Conservation (phyloP, 2,329 filamentous ascomycete species). For the Pseudogymnoascus sp. region DNA sequence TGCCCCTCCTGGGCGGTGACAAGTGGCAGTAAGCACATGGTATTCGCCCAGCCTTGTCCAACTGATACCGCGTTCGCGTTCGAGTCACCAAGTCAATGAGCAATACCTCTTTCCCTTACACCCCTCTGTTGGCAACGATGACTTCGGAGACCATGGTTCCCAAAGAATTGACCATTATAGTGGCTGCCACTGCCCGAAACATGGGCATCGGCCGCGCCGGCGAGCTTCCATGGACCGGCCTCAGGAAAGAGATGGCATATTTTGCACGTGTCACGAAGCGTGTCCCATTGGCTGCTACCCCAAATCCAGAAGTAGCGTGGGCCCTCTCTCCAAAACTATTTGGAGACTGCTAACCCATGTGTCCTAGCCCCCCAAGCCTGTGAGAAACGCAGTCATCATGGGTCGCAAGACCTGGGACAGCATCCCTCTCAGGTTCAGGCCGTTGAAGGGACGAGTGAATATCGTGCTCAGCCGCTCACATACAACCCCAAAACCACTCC, state of each 20-base stretch:
- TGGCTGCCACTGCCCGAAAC: conserved; percentile 73
- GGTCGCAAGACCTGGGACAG: conserved; percentile 95
- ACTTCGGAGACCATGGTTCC: conserved; percentile 12
- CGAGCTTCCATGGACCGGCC: conserved; percentile 76
- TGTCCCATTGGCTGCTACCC: conserved; percentile 32
- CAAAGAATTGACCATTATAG: conserved; percentile 73
- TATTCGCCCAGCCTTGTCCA: neutral
- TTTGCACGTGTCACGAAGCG: conserved; percentile 85
- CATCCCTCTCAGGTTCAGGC: conserved; percentile 70
- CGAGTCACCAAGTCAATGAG: neutral
- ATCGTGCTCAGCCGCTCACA: conserved; percentile 63
- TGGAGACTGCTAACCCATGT: conserved; percentile 3
- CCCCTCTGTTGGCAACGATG: neutral
- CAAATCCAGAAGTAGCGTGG: neutral
- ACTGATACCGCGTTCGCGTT: neutral
- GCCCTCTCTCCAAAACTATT: conserved; percentile 9
- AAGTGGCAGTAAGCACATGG: neutral
- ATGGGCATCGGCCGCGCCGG: conserved; percentile 83
- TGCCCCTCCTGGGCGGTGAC: neutral
- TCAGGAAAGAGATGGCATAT: conserved; percentile 89
- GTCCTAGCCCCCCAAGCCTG: conserved; percentile 2
- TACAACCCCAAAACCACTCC: conserved; percentile 12
- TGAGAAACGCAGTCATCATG: conserved; percentile 81
- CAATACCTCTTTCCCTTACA: neutral
- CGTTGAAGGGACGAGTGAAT: conserved; percentile 72